Evolutionary conservation across 1,139 yeast genomes (phyloP).

Genomic region (Lodderomyces pseudojiufengensis): DNA sequence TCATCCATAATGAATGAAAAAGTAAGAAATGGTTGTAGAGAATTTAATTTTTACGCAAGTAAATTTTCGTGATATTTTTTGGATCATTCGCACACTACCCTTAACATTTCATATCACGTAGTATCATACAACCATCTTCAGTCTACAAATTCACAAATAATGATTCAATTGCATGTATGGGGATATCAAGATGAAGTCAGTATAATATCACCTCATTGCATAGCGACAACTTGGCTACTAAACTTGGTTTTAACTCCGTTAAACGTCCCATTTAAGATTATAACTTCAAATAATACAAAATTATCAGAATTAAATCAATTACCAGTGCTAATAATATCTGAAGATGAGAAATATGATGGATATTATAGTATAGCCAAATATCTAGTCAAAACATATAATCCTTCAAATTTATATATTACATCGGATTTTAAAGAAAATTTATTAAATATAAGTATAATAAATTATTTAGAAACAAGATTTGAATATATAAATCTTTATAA

Average conservation of each 20-base stretch:
- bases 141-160: too few species aligned
- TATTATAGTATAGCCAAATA: constrained; percentile 41
- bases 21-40: too few species aligned
- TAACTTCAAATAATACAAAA: constrained; percentile 59
- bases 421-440: constrained; percentile 14
- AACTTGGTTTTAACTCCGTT: constrained; percentile 8
- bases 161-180: constrained; percentile 55
- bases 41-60: too few species aligned
- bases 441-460: constrained; percentile 22
- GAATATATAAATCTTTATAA: constrained; percentile 57
- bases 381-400: constrained; percentile 20
- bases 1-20: too few species aligned
- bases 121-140: too few species aligned
- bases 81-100: too few species aligned
- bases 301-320: constrained; percentile 49
- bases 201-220: constrained; percentile 37
- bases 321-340: constrained; percentile 48
- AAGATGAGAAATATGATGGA: constrained; percentile 33
- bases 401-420: neutral
- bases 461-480: constrained; percentile 37
- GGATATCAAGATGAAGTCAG: constrained; percentile 38
- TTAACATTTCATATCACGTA: too few species aligned
- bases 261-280: constrained; percentile 27
- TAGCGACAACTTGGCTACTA: constrained; percentile 37
- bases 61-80: too few species aligned